Evolutionary conservation across 345 rosid genomes (phyloP), one percentile per base, ranked within the genome.

Genomic region (Salix suchowensis): DNA sequence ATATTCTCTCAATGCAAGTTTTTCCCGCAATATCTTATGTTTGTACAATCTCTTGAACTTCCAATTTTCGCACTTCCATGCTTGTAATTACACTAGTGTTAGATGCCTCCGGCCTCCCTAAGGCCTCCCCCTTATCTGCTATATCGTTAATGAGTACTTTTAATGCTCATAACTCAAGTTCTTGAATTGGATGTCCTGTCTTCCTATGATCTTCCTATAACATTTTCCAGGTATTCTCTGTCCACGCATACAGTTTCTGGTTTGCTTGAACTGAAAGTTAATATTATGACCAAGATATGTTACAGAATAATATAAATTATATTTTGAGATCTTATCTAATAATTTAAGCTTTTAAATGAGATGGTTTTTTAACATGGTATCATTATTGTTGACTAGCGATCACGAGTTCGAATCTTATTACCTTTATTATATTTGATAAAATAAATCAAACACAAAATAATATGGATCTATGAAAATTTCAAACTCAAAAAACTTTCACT

Each of bases 311-410:
- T 32, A 32, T 32, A 32, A 32, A 32, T 32, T 0, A 32, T 32
- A 32, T 32, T 32, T 0, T 32, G 4, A 0, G 4, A 0, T 4
- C 0, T 32, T 32, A 32, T 4, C 0, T 32, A 4, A 3, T 4
- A 32, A 0, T 4, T 32, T 32, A 32, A 32, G 34, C 0, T 32
- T 32, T 32, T 32, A 32, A 4, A 0, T 32, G 4, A 32, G 4
- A 3, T 32, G 0, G 0, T 32, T 32, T 0, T 0, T 3, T 32
- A 32, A 32, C 0, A 30, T 30, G 0, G 4, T 30, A 30, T 30
- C 32, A 30, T 0, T 4, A 30, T 2, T 30, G 4, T 30, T 30
- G 32, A 30, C 4, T 4, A 34, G 6, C 36, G 6, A 0, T 34
- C 36, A 34, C 36, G 1, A 34, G 6, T 34, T 34, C 5, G 6